Evolutionary conservation across 306 rosid genomes (phyloP).

Genomic region (Begonia masoniana): DNA sequence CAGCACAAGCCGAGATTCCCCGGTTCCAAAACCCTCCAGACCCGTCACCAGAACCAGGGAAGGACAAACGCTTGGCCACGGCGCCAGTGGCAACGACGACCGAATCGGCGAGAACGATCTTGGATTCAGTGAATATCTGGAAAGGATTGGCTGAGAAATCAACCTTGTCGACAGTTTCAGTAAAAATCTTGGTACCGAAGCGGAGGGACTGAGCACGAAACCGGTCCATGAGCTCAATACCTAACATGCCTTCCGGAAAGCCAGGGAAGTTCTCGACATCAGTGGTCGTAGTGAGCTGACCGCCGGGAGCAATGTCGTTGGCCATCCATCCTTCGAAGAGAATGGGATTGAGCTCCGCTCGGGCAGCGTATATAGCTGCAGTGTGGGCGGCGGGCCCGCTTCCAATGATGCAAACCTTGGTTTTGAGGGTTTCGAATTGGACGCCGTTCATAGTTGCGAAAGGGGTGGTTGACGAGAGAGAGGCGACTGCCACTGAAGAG

Average conservation of each 20-base stretch:
- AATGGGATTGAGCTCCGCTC: no score
- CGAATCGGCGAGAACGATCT: slow-evolving; percentile 11
- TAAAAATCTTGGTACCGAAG: slow-evolving; percentile 64
- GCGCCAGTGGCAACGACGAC: slow-evolving; percentile 70
- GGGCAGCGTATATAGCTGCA: no score
- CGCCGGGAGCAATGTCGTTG: slow-evolving; percentile 73
- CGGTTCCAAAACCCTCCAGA: slow-evolving; percentile 65
- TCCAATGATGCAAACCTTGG: no score
- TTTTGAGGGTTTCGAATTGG: no score
- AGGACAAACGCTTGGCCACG: slow-evolving; percentile 52
- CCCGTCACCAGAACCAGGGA: slow-evolving; percentile 51
- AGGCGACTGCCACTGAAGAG: no score
- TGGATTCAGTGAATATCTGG: slow-evolving; percentile 45
- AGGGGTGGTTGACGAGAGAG: no score
- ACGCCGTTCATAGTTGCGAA: no score
- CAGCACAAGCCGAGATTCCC: slow-evolving; percentile 19
- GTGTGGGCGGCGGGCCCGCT: no score
- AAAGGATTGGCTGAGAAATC: slow-evolving; percentile 58
- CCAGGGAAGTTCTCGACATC: slow-evolving; percentile 91
- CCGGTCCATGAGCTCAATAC: slow-evolving; percentile 65
- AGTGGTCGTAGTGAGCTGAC: slow-evolving; percentile 82
- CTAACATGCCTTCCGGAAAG: slow-evolving; percentile 55
- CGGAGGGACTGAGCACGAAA: slow-evolving; percentile 52
- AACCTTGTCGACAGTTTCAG: slow-evolving; percentile 61
- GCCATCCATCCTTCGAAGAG: no score